Evolutionary conservation across 306 rosid genomes (phyloP), one percentile per base, ranked within the genome.

Genomic region (Nissolia schottii): DNA sequence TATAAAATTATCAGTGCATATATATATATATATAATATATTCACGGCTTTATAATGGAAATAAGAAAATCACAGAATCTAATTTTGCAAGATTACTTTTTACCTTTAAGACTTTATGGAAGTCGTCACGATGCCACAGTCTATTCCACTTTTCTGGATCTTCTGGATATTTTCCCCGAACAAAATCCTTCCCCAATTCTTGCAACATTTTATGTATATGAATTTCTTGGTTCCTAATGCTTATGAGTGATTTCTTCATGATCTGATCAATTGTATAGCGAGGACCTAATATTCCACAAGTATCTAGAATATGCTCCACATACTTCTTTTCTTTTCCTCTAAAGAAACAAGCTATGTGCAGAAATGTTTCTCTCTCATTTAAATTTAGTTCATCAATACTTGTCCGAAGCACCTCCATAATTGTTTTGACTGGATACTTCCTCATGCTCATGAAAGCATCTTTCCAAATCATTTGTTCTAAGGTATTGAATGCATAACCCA

Each of bases 271-370:
- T 65, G 46, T 70, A 65, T 34, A 24, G 2, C 14, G 55, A 54
- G 69, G 57, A 32, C 57, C n/a, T n/a, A n/a, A 1, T 23, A 71
- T 32, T 23, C 8, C 73, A 46, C 56, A 57, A 25, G 35, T 8
- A 3, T 55, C 22, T 10, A 64, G 56, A 10, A 72, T 73, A 29
- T 12, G 59, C 23, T 18, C 73, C 1, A 58, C 79, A 57, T 56
- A 55, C 8, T 13, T 18, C 13, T 24, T 19, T 20, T 11, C 24
- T 7, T 78, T 16, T 3, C 78, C 64, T 1, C 27, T 35, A 56
- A 64, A 70, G 27, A 72, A 71, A 64, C 77, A 71, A 19, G 82
- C 82, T 16, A 78, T 54, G 2, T 78, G 73, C 18, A 70, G 13
- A 55, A 79, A 72, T 13, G 65, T 55, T 34, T 71, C 63, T 59